Base-by-base conservation (phyloP, 1,284 basidiomycete species). In the Anthracocystis setariae region DNA sequence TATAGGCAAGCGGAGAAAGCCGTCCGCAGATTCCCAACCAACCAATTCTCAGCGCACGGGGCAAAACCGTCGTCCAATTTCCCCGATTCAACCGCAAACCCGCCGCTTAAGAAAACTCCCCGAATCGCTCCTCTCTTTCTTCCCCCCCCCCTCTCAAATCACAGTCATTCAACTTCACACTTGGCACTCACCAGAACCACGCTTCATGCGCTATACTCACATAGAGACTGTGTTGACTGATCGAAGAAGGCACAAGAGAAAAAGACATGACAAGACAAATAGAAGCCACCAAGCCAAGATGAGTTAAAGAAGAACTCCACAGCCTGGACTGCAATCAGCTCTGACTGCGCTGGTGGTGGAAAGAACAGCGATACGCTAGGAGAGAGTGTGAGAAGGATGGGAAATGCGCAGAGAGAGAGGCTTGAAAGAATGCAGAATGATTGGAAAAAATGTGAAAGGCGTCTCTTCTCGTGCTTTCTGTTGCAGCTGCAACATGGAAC, bases 171-270 rank as follows among this genome's bases (percentile, higher is more conserved):
- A n/a, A n/a, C n/a, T n/a, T n/a, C n/a, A n/a, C n/a, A n/a, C n/a
- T n/a, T n/a, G n/a, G n/a, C n/a, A n/a, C 18, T 21, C 40, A 43
- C 10, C 23, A n/a, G 12, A 43, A 24, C 12, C 42, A 43, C 38
- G 18, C 38, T 39, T 12, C 18, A 20, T 20, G 18, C 38, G 24
- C 15, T 32, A 46, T 3, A 13, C 12, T 45, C 48, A 59, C 47
- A 59, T 27, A 65, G 44, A 27, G 32, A 59, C 44, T 42, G 55
- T 59, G 43, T 60, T 23, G 43, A 49, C 51, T 55, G 52, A 49
- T 40, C 21, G 54, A 33, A 43, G 17, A 21, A 25, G 46, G 21
- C 25, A 18, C 32, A 39, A 38, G 15, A 33, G 35, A 48, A 23
- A 48, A 27, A 10, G 29, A 40, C 25, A 45, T 18, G 23, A 9